phyloP scores from a whole-genome alignment of 805 yeast genomes.

The Komagataella kurtzmanii region DNA sequence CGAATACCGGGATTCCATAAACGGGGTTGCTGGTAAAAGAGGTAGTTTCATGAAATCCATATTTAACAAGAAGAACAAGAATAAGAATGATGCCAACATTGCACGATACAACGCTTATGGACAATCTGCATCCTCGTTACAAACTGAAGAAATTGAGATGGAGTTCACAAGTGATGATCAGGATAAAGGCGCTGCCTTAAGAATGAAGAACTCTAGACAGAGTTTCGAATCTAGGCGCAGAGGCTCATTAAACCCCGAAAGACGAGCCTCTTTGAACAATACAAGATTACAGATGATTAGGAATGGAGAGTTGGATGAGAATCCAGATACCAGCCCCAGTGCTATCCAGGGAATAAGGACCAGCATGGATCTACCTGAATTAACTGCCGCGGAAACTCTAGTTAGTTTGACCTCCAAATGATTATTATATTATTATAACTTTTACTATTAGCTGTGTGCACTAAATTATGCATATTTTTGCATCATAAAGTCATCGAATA shows the following conservation, averaged over 20 bases:
- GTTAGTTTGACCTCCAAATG: slow-evolving; percentile 7
- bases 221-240: not conserved
- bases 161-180: slow-evolving; percentile 16
- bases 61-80: slow-evolving; percentile 13
- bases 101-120: slow-evolving; percentile 20
- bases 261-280: slow-evolving; percentile 4
- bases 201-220: not conserved
- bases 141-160: slow-evolving; percentile 40
- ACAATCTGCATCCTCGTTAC: slow-evolving; percentile 19
- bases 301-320: slow-evolving; percentile 6
- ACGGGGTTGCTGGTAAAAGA: slow-evolving; percentile 21
- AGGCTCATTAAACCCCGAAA: slow-evolving; percentile 9
- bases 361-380: slow-evolving; percentile 23
- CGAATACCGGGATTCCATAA: slow-evolving; percentile 18
- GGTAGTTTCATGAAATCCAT: slow-evolving; percentile 24
- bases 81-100: slow-evolving; percentile 5
- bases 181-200: not conserved
- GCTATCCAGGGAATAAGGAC: slow-evolving; percentile 17
- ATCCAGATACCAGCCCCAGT: not conserved
- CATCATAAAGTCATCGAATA: slow-evolving; percentile 1
- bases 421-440: not conserved
- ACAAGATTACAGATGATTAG: slow-evolving; percentile 10
- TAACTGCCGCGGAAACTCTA: slow-evolving; percentile 21
- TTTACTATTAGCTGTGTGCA: slow-evolving; percentile 1
- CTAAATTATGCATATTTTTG: not conserved